Conservation (phyloP, 176 grass and related monocot genomes). For the Carex cristatella region DNA sequence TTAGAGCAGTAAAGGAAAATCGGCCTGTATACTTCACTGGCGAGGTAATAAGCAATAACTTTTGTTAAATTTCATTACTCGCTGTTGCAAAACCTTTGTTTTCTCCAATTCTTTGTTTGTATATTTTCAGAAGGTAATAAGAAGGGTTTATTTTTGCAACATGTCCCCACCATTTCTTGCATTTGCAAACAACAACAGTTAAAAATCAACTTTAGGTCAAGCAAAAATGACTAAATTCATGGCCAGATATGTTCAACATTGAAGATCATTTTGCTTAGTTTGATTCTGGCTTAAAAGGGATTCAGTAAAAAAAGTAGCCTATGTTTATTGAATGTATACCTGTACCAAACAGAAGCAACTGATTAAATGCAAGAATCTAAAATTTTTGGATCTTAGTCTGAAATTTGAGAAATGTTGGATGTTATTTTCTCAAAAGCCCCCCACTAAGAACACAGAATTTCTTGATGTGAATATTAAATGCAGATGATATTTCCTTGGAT, state of each 20-base stretch:
- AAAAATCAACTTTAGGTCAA: too few relatives aligned
- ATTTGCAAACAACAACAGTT: too few relatives aligned
- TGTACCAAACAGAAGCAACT: neutral
- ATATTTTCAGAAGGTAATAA: neutral
- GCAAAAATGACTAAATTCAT: too few relatives aligned
- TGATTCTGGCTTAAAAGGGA: too few relatives aligned
- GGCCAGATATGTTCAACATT: too few relatives aligned
- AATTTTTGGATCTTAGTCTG: neutral
- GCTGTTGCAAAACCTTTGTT: neutral
- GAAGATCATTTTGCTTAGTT: too few relatives aligned
- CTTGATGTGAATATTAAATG: neutral
- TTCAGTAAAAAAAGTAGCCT: too few relatives aligned
- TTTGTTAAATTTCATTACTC: neutral
- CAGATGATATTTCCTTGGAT: conserved; percentile 86
- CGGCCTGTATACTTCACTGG: conserved; percentile 80
- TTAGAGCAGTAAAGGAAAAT: conserved; percentile 68
- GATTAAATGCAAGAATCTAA: neutral
- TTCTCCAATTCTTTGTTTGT: neutral
- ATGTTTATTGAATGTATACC: neutral
- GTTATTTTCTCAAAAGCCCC: neutral
- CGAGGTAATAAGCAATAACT: conserved; percentile 44
- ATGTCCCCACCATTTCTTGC: neutral
- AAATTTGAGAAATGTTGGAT: conserved; percentile 4
- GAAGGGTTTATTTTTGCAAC: neutral
- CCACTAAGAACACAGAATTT: neutral